Base-by-base conservation (phyloP, 177 flowering plant genomes). In the Vitis hybrid region DNA sequence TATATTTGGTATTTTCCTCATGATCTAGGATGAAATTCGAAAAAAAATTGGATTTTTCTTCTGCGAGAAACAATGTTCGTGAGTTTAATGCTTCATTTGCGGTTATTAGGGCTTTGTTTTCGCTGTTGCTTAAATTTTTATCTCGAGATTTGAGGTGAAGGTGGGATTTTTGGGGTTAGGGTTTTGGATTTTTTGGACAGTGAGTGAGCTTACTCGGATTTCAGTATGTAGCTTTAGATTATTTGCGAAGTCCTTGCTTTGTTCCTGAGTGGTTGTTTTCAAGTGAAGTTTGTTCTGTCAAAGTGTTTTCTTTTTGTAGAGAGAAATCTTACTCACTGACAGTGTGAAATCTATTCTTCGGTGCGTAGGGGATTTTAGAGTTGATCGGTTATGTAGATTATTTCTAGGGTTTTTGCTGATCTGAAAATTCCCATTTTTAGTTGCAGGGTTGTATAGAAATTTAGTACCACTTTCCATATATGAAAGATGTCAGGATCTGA, bases 401-500 rank as follows among this genome's bases (percentile, higher is more conserved):
- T 2, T 67, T 31, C 61, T 56, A 56, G 70, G 70, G 70, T 56
- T 67, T 56, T 14, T 53, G 59, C 10, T n/a, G 33, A 20, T 66
- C 58, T 28, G 59, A 7, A 66, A 24, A 53, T 53, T 54, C n/a
- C 13, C 12, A 2, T 24, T 59, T 44, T 51, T 1, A 28, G 20
- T 28, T 70, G 54, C 2, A 49, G 64, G 66, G 38, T 71, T 62
- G 52, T 12, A 44, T 44, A 33, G 51, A 38, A 47, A 57, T 68
- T 68, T 14, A 15, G 57, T 24, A 18, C n/a, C 14, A 7, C 62
- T 7, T 3, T 38, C 47, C 47, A 17, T 56, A 1, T 20, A 65
- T 69, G 70, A 53, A 75, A 58, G 68, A 85, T 86, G 85, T 77
- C 84, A 12, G 87, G 85, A 79, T 81, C 87, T 62, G 91, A 86